Evolutionary conservation across 1,139 yeast species (phyloP).

Genomic region (Zygosaccharomyces pseudobailii): DNA sequence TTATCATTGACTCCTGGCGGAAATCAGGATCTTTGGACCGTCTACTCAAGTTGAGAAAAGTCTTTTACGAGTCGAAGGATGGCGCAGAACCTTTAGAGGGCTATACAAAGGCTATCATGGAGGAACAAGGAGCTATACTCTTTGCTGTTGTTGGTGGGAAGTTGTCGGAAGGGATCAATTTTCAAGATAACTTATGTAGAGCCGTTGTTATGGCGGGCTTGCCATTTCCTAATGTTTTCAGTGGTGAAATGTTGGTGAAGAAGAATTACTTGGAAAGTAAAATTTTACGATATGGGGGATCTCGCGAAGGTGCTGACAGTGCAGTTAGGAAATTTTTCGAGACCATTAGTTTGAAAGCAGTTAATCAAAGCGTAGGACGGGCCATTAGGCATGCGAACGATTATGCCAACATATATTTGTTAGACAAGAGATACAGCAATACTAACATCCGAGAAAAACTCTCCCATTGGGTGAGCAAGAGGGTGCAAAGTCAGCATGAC

Average conservation of each 20-base stretch:
- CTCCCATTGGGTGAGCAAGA: conserved; percentile 70
- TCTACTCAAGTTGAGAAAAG: conserved; percentile 40
- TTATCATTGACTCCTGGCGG: conserved; percentile 52
- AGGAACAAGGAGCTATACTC: conserved; percentile 54
- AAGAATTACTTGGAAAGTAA: conserved; percentile 57
- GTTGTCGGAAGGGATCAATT: conserved; percentile 91
- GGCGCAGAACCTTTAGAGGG: conserved; percentile 46
- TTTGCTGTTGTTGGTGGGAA: conserved; percentile 92
- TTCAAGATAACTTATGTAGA: conserved; percentile 79
- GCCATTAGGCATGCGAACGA: conserved; percentile 83
- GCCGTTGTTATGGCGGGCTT: conserved; percentile 85
- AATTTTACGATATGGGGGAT: conserved; percentile 28
- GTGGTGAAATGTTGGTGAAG: conserved; percentile 79
- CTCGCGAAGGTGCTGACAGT: conserved; percentile 23
- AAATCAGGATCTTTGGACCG: conserved; percentile 33
- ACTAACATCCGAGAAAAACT: conserved; percentile 54
- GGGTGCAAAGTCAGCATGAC: conserved; percentile 31
- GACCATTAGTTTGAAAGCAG: conserved; percentile 85
- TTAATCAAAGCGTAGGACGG: conserved; percentile 90
- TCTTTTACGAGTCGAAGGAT: conserved; percentile 55
- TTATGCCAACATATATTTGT: conserved; percentile 66
- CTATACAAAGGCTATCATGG: conserved; percentile 42
- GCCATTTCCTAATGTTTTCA: conserved; percentile 82
- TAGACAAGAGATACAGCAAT: conserved; percentile 59
- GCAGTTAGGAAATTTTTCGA: conserved; percentile 54